Base-by-base conservation (phyloP, 169 alveolate species). In the Theileria annulata region DNA sequence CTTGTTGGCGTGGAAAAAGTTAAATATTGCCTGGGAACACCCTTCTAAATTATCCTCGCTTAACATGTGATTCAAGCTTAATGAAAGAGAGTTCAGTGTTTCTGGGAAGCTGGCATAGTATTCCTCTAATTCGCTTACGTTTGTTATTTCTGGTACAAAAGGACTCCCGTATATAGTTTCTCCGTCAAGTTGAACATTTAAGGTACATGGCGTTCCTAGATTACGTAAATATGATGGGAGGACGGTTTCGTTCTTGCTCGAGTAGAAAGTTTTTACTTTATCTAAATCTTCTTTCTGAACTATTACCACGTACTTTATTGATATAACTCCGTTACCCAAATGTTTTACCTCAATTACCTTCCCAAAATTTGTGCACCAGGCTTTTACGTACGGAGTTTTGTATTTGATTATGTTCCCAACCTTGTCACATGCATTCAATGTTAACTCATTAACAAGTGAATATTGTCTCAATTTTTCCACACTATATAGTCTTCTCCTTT, bases 101-200 rank as follows among this genome's bases (percentile, higher is more conserved):
- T 71, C 79, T 33, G 59, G 66, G 5, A 30, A 56, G 54, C 47
- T 13, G 49, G 63, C 19, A 72, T 74, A 81, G 56, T 81, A 81
- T 1, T 67, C 60, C 64, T 75, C 79, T 12, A 75, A 9, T 35
- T 76, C 82, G 3, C 3, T 47, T 10, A 71, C 58, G 66, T 83
- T 83, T 31, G n/a, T 35, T 12, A 83, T 70, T 9, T 35, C 63
- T 5, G 86, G 86, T 21, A 23, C 31, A 56, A 83, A 75, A n/a
- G 90, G 90, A 6, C 85, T 72, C 23, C 90, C 90, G 70, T 54
- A 77, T 12, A 83, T 80, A 3, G 71, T 67, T 35, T 77, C 33
- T n/a, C 86, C 86, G n/a, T 83, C 54, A 0, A 83, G 63, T 48
- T 76, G 77, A 28, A 83, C 78, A 54, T 76, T 8, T 9, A 83